Evolutionary conservation across 1,284 basidiomycete genomes (phyloP), one percentile per base, ranked within the genome.

Genomic region (Trametes versicolor): DNA sequence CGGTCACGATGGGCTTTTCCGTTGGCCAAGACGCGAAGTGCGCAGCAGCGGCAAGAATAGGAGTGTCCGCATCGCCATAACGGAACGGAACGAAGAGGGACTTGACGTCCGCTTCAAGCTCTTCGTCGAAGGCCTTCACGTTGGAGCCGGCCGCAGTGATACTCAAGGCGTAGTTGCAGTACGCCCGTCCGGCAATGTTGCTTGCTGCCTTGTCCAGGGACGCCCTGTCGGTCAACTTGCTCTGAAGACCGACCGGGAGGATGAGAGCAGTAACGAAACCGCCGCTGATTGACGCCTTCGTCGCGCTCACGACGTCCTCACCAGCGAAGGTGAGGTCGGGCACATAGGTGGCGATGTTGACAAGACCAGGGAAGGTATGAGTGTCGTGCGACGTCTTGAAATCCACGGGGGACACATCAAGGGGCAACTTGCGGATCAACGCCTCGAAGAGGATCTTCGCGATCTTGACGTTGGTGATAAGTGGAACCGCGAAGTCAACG

Each of bases 401-500:
- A 78, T 99, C 98, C 70, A 98, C 87, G 63, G 85, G 91, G 7
- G 95, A 93, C 47, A 99, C 94, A 62, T 97, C 92, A 58, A 99
- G 86, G 19, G 96, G 92, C 27, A 92, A 77, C 78, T 89, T 94
- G 71, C 96, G 90, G 65, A 98, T 93, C 64, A 99, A 87, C 2
- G 97, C 98, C 79, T 99, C 97, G 45, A 96, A 93, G 56, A 99
- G 88, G 74, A 99, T 86, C 81, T 99, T 99, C 68, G 98, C 98
- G 76, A 96, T 97, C 85, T 99, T 99, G 81, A 99, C 94, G 77
- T 99, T 99, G 64, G 97, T 99, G 77, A 99, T 96, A 60, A 99
- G 85, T 0, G 98, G 97, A 43, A 99, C 92, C 37, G 96, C 97
- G 75, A 97, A 98, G 80, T 99, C 97, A 69, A 99, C 97, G n/a